Base-by-base conservation (phyloP, 2,329 filamentous ascomycete species). In the Xenoacremonium recifei region DNA sequence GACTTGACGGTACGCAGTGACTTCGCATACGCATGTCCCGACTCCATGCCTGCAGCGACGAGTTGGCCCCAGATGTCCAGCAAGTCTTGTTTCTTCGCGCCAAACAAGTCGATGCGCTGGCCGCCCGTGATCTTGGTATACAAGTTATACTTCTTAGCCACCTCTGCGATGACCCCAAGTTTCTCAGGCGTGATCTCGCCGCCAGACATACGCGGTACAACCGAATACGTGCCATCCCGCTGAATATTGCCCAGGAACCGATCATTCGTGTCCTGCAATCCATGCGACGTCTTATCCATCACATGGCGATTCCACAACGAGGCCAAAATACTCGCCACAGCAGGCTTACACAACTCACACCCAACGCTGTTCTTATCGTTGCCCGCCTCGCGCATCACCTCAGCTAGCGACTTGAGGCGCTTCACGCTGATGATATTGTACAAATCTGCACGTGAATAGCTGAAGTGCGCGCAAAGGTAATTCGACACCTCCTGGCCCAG, bases 111-210 rank as follows among this genome's bases (percentile, higher is more conserved):
- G 59, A 96, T 95, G 42, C 90, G 81, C 66, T 96, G 90, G 2
- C 87, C 90, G 41, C 90, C 90, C 0, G 90, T 96, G 60, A 96
- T 95, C 68, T 96, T 96, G 59, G 84, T 89, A 68, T 96, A 96
- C 6, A 96, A 71, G 25, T 78, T 77, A 59, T 89, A 95, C 61
- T 92, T 85, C 70, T 87, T 87, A 1, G 89, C 90, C 1, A 96
- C 88, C 41, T 83, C 80, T 1, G 89, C 90, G 45, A 96, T 90
- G 42, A 84, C 79, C 35, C 95, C 85, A 38, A 96, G 77, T 62
- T 88, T 90, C 36, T 93, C 87, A 0, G 90, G 84, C 0, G 88
- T 93, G 58, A 96, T 93, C 65, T 96, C 90, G 45, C 90, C 90
- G 34, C 80, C 90, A 2, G 88, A 77, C 1, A 96, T 82, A 33